Percentiles rank a stretch among this genome's conserved stretches.
phyloP scores from a whole-genome alignment of 1,284 basidiomycete species.

The Marasmius fiardii region DNA sequence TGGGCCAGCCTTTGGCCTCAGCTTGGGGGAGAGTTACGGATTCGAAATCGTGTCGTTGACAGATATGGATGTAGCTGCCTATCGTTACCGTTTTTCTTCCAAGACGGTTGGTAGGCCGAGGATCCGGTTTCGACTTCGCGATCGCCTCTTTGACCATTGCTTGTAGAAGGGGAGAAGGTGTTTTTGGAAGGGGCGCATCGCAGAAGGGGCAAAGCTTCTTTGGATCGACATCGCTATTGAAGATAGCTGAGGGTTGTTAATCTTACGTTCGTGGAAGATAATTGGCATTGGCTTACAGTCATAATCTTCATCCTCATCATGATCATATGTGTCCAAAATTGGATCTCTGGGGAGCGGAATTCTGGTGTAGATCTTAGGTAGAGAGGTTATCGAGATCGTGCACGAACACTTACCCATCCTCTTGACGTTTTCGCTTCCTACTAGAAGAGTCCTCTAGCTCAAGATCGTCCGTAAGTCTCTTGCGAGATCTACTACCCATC shows the following conservation, averaged over 20 bases:
- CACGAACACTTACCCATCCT: background rate
- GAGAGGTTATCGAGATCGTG: background rate
- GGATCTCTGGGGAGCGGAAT: background rate
- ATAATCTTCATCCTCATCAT: background rate
- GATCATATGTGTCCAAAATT: background rate
- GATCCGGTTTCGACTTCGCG: background rate
- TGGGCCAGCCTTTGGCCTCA: conserved; percentile 69
- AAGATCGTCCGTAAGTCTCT: background rate
- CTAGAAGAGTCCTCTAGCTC: background rate
- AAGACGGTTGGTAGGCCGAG: conserved; percentile 57
- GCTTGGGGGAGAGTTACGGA: conserved; percentile 66
- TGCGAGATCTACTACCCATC: background rate
- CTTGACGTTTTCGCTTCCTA: background rate
- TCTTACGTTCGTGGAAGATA: background rate
- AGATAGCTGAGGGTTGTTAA: background rate
- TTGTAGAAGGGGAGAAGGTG: background rate
- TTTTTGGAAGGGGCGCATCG: background rate
- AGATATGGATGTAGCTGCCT: conserved; percentile 58
- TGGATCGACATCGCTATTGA: background rate
- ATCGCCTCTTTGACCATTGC: background rate
- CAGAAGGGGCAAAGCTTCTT: background rate
- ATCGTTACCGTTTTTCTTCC: conserved; percentile 68
- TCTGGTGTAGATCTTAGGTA: background rate
- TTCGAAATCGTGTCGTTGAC: conserved; percentile 77
- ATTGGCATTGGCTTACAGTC: background rate